phyloP scores from a whole-genome alignment of 1,139 yeast genomes.

The Diutina siamensis region DNA sequence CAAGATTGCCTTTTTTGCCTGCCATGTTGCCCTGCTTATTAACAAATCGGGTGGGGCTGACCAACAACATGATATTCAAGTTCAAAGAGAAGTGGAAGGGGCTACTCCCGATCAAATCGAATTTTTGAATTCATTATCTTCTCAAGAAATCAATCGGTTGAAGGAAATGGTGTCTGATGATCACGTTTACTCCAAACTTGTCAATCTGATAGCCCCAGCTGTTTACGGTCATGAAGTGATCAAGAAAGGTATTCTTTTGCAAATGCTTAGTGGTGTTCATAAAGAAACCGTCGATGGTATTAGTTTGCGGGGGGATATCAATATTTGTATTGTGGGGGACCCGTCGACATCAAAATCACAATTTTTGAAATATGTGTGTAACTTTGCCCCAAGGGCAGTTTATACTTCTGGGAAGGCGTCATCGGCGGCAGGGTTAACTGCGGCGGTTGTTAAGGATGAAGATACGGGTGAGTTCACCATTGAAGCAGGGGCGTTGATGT shows the following conservation, averaged over 20 bases:
- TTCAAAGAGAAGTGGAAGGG: conserved; percentile 11
- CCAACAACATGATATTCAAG: conserved; percentile 17
- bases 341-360: conserved; percentile 98
- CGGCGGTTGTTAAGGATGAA: conserved; percentile 95
- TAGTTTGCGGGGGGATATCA: conserved; percentile 92
- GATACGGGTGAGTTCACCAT: conserved; percentile 96
- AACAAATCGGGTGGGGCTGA: conserved; percentile 32
- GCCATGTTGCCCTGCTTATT: conserved; percentile 62
- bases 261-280: conserved; percentile 92
- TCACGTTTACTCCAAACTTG: conserved; percentile 75
- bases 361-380: conserved; percentile 84
- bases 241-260: conserved; percentile 83
- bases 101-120: conserved; percentile 60
- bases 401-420: conserved; percentile 98
- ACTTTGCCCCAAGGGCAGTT: conserved; percentile 87
- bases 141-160: conserved; percentile 74
- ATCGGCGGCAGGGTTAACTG: conserved; percentile 97
- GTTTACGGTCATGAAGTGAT: conserved; percentile 94
- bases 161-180: conserved; percentile 88
- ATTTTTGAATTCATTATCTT: conserved; percentile 68
- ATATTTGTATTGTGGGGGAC: conserved; percentile 94
- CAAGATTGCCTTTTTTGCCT: conserved; percentile 82
- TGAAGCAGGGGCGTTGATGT: conserved; percentile 98
- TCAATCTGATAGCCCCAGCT: conserved; percentile 89
- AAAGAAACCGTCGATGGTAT: conserved; percentile 91